phyloP scores from a whole-genome alignment of 495 filamentous ascomycete species.

The Rhypophila decipiens region DNA sequence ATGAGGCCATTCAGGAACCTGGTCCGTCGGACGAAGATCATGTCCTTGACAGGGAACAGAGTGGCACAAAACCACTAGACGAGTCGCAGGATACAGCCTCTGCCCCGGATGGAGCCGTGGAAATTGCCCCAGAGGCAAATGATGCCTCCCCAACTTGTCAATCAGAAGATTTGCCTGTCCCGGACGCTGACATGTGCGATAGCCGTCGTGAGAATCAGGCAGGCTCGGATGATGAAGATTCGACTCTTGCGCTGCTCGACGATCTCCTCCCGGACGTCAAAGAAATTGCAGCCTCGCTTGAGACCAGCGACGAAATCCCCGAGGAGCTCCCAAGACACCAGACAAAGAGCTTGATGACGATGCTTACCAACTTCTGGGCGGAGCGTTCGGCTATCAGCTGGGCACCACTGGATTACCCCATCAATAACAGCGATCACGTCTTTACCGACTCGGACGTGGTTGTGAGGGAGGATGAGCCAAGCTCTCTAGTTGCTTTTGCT shows the following conservation, averaged over 20 bases:
- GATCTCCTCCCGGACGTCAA: conserved; percentile 49
- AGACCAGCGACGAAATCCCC: conserved; percentile 56
- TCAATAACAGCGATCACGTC: conserved; percentile 83
- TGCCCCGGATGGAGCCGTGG: conserved; percentile 19
- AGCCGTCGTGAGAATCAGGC: conserved; percentile 45
- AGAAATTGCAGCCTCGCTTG: conserved; percentile 56
- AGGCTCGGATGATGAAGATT: conserved; percentile 60
- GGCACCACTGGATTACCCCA: conserved; percentile 88
- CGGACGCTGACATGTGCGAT: conserved; percentile 46
- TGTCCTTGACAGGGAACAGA: conserved; percentile 13
- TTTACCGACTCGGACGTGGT: conserved; percentile 98
- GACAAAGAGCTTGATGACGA: conserved; percentile 84
- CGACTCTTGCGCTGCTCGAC: conserved; percentile 43
- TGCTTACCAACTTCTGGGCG: conserved; percentile 96
- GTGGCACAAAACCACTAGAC: conserved; percentile 11
- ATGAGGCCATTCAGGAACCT: conserved; percentile 83
- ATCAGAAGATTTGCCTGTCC: conserved; percentile 34
- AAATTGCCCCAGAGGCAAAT: conserved; percentile 21
- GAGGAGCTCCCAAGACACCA: conserved; percentile 85
- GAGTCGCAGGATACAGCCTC: conserved; percentile 21
- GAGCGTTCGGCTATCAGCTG: conserved; percentile 95
- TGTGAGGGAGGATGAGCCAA: conserved; percentile 94
- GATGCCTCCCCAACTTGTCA: conserved; percentile 18
- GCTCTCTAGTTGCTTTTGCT: conserved; percentile 90
- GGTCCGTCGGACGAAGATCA: conserved; percentile 64